Evolutionary conservation across 2,329 filamentous ascomycete genomes (phyloP).

Genomic region (Trichoderma sp.): DNA sequence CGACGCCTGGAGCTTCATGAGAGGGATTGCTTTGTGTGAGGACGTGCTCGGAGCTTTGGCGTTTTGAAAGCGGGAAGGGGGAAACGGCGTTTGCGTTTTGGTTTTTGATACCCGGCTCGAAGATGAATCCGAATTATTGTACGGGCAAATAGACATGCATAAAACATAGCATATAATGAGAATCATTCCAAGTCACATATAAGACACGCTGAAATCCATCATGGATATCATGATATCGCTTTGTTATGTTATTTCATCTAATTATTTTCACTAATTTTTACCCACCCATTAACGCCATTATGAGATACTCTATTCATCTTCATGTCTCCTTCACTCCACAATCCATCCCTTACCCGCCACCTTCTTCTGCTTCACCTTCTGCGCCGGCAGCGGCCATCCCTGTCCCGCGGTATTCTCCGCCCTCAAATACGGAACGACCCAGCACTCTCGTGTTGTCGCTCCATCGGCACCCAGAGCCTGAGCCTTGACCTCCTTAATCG

Average conservation of each 20-base stretch:
- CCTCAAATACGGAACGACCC: constrained; percentile 76
- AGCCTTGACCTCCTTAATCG: constrained; percentile 75
- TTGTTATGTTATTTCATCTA: neutral
- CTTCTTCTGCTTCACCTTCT: constrained; percentile 79
- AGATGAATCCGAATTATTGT: neutral
- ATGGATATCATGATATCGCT: neutral
- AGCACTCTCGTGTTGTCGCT: constrained; percentile 66
- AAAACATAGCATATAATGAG: neutral
- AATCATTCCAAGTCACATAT: neutral
- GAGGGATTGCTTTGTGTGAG: neutral
- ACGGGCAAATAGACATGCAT: neutral
- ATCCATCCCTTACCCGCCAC: constrained; percentile 74
- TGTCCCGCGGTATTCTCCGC: constrained; percentile 66
- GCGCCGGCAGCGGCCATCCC: constrained; percentile 84
- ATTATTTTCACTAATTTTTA: neutral
- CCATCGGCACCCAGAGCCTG: constrained; percentile 38
- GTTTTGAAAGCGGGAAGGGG: neutral
- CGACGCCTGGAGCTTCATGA: constrained; percentile 31
- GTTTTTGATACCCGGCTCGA: constrained; percentile 19
- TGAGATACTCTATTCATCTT: neutral
- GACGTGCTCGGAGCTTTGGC: neutral
- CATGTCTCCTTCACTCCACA: constrained; percentile 49
- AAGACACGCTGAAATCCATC: neutral
- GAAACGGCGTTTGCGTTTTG: neutral
- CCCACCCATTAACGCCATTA: constrained; percentile 12